These are phyloP conservation scores for Scenedesmus sp. DNA, from an alignment of 163 green algal species.

Conservation along the genomic window DNA sequence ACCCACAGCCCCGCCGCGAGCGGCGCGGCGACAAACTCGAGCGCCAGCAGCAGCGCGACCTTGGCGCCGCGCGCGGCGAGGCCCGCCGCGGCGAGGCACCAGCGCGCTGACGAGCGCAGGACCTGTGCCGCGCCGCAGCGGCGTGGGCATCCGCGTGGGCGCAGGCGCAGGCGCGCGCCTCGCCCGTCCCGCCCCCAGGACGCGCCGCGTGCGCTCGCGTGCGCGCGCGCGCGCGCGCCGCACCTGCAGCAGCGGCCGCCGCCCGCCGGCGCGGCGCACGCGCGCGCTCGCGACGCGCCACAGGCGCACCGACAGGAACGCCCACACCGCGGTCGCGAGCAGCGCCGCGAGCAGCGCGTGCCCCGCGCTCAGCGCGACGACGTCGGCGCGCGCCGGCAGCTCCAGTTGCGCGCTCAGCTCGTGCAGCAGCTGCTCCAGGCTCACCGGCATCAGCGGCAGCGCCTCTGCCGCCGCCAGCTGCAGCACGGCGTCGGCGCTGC, in stretches of 20 bases:
- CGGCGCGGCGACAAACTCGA: constrained; percentile 40
- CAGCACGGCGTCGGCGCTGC: neutral
- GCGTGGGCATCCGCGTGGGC: no score
- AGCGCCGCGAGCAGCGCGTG: constrained; percentile 14
- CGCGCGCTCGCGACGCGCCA: constrained; percentile 12
- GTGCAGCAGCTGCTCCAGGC: constrained; percentile 5
- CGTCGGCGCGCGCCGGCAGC: constrained; percentile 24
- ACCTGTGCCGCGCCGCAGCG: constrained; percentile 8
- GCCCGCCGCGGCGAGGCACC: constrained; percentile 20
- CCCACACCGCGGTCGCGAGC: constrained; percentile 22
- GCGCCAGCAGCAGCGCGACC: constrained; percentile 46
- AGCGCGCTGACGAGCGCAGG: constrained; percentile 8
- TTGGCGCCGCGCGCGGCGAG: constrained; percentile 8
- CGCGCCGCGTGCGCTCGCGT: no score
- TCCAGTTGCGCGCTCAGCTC: constrained; percentile 38
- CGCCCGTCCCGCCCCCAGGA: neutral
- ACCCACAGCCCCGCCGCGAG: constrained; percentile 66
- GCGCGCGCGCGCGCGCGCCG: neutral
- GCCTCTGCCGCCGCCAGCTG: constrained; percentile 1
- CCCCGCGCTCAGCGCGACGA: constrained; percentile 23
- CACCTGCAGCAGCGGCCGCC: constrained; percentile 34
- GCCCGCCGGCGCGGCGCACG: neutral
- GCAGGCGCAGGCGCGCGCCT: no score
- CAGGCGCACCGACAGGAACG: constrained; percentile 30
- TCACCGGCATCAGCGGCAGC: constrained; percentile 8